Conservation (phyloP, 257 asterid genomes). For the Echites panduratus region DNA sequence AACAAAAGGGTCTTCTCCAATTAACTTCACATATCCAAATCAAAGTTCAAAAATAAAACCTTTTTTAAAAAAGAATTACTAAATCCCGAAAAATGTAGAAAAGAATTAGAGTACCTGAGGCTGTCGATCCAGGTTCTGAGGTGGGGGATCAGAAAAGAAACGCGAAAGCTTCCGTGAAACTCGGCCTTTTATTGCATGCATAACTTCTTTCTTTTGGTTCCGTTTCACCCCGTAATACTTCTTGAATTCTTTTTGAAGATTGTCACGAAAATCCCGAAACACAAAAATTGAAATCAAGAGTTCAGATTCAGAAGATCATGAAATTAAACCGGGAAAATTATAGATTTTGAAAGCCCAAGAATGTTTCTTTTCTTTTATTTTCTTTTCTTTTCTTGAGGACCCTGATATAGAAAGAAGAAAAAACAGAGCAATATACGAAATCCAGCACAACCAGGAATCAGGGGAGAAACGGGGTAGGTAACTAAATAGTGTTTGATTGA, state of each 20-base stretch:
- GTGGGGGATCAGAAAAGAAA: conserved; percentile 67
- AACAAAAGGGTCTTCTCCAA: neutral
- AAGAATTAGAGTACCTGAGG: conserved; percentile 46
- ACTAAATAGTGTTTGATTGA: neutral
- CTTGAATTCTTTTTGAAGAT: neutral
- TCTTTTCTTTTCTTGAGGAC: neutral
- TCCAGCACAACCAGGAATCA: conserved; percentile 2
- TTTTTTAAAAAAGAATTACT: too few relatives aligned
- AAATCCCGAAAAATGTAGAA: neutral
- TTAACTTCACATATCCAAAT: conserved; percentile 4
- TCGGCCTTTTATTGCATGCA: conserved; percentile 65
- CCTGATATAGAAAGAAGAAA: neutral
- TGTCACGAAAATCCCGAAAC: neutral
- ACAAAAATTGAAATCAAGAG: conserved; percentile 4
- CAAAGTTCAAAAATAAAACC: conserved; percentile 9
- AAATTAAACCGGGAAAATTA: neutral
- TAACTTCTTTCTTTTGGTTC: conserved; percentile 13
- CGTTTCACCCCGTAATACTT: neutral
- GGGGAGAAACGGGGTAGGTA: neutral
- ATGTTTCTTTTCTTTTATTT: neutral
- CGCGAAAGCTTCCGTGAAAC: conserved; percentile 65
- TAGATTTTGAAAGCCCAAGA: neutral
- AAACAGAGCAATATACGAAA: neutral
- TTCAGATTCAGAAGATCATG: conserved; percentile 6
- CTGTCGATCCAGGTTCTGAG: conserved; percentile 48